Evolutionary conservation across 495 filamentous ascomycete species (phyloP), one percentile per base, ranked within the genome.

Genomic region (Sordaria brevicollis): DNA sequence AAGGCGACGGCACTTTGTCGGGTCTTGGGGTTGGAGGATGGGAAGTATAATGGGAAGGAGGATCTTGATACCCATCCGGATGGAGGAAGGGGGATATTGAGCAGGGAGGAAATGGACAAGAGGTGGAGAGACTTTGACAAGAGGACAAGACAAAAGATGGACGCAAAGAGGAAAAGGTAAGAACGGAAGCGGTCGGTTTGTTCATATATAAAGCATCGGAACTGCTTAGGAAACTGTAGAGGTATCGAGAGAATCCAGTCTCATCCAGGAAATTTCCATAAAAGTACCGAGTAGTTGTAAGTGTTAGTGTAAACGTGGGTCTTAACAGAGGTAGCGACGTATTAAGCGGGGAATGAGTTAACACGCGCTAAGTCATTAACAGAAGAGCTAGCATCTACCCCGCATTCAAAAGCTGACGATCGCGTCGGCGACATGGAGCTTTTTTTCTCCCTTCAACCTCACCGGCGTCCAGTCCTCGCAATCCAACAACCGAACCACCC

Each of bases 1-100:
- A 85, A 83, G 68, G 70, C 77, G 4, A 74, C 75, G 62, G 72
- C 72, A 4, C 35, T 81, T 8, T 75, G 72, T 25, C 67, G 43
- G 29, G 68, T 77, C 9, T 69, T 82, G 1, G 78, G 78, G 3
- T 36, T 80, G 13, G 70, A 41, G 34, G 73, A 76, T 2, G 78
- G 77, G 2, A 19, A 65, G 2, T 79, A 80, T 41, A 66, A 70
- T 37, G 77, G 77, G 3, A 38, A 57, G 6, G 70, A 76, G 34
- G 79, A 82, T 67, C 65, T 69, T 13, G 78, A 81, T 38, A 80
- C 78, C 0, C 68, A 70, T 6, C 69, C 67, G 1, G 76, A 79
- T n/a, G 79, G 72, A 31, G 80, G 79, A 0, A 75, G 57, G 41
- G 72, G 70, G 17, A 65, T 65, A 1, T 19, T 78, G 10, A 76